Percentiles rank a stretch among this genome's conserved stretches.
Conservation (phyloP, 1,139 yeast genomes). For the Yamadazyma membranifaciens region DNA sequence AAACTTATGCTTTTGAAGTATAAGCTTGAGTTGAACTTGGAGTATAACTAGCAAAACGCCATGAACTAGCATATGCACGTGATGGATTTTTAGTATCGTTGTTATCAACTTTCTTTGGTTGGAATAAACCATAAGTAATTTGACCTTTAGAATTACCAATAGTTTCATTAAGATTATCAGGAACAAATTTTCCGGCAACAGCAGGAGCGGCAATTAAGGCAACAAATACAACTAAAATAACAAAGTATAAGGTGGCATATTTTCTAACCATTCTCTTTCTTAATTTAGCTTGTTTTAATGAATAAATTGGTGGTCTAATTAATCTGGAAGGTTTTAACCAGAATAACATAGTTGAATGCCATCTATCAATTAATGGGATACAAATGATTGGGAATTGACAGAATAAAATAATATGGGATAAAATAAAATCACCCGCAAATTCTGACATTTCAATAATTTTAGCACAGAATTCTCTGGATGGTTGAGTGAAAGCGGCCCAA, state of each 20-base stretch:
- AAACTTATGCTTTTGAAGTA: constrained; percentile 55
- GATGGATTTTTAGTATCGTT: constrained; percentile 73
- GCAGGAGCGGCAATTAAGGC: constrained; percentile 92
- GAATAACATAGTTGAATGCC: constrained; percentile 98
- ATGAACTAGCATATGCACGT: constrained; percentile 46
- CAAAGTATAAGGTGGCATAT: constrained; percentile 81
- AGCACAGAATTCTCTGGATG: constrained; percentile 92
- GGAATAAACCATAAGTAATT: constrained; percentile 69
- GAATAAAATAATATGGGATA: constrained; percentile 87
- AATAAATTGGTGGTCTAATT: constrained; percentile 98
- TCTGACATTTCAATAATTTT: constrained; percentile 92
- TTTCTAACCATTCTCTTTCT: constrained; percentile 98
- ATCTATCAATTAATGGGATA: constrained; percentile 89
- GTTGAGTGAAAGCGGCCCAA: constrained; percentile 95
- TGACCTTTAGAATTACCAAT: constrained; percentile 19
- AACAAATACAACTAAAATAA: constrained; percentile 66
- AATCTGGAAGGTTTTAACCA: constrained; percentile 98
- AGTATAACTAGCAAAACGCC: constrained; percentile 49
- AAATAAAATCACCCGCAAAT: constrained; percentile 93
- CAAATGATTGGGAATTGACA: constrained; percentile 83
- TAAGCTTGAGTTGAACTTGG: constrained; percentile 57
- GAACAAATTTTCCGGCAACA: constrained; percentile 50
- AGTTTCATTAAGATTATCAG: constrained; percentile 30
- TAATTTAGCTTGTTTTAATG: constrained; percentile 93
- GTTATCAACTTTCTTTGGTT: constrained; percentile 77